These are phyloP conservation scores for Gamsiella multidivaricata DNA, from an alignment of 192 early-diverging fungal genomes.

Conservation along the genomic window DNA sequence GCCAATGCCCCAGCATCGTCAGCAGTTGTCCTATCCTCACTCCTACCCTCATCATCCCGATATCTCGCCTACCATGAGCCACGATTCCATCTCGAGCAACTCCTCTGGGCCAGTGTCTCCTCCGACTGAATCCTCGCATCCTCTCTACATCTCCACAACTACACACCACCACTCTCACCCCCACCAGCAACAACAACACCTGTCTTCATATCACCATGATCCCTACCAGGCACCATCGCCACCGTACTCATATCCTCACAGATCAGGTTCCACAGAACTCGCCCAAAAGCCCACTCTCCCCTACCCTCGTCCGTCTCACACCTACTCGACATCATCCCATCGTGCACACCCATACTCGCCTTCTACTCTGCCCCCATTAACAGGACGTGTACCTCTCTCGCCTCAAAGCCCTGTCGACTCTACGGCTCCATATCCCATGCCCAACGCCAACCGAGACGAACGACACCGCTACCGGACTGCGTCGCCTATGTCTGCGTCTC, in stretches of 20 bases:
- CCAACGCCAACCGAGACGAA: constrained; percentile 7
- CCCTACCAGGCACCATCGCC: constrained; percentile 42
- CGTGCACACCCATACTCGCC: constrained; percentile 36
- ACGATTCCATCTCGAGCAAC: constrained; percentile 21
- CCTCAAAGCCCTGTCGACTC: constrained; percentile 37
- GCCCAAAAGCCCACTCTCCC: constrained; percentile 29
- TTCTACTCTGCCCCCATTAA: constrained; percentile 29
- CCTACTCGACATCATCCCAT: constrained; percentile 27
- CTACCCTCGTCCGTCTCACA: constrained; percentile 16
- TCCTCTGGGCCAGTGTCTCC: background rate
- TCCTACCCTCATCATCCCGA: constrained; percentile 22
- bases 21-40: constrained; percentile 3
- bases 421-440: background rate
- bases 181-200: constrained; percentile 27
- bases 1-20: constrained; percentile 19
- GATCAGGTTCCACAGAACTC: constrained; percentile 32
- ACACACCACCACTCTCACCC: constrained; percentile 9
- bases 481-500: constrained; percentile 15
- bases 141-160: constrained; percentile 25
- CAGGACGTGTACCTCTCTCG: constrained; percentile 27
- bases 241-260: constrained; percentile 25
- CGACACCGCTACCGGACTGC: constrained; percentile 13
- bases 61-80: constrained; percentile 21
- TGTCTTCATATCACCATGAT: constrained; percentile 3
- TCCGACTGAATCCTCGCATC: constrained; percentile 22